These are phyloP conservation scores for Narthecium ossifragum DNA, from an alignment of 106 monocot genomes.

Conservation along the genomic window DNA sequence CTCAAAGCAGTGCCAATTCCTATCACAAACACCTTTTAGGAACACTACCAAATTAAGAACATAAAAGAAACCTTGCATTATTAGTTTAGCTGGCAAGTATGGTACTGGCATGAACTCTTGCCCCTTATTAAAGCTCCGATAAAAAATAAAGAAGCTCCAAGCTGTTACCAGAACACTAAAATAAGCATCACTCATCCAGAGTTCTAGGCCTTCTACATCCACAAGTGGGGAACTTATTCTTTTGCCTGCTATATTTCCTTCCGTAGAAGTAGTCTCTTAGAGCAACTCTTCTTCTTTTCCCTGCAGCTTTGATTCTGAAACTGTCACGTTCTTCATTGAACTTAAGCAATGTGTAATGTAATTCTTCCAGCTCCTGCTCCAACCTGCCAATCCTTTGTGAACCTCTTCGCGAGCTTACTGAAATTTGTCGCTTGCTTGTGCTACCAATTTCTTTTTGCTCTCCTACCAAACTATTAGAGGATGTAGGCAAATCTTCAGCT, in stretches of 20 bases:
- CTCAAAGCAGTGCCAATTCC: too few species aligned
- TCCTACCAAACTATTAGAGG: not conserved
- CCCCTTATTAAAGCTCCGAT: too few species aligned
- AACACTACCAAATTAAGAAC: too few species aligned
- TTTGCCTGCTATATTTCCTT: conserved; percentile 19
- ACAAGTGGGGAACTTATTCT: conserved; percentile 32
- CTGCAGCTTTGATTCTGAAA: conserved; percentile 22
- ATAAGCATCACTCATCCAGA: too few species aligned
- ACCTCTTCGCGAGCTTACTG: conserved; percentile 20
- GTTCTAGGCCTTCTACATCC: conserved; percentile 37
- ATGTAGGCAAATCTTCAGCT: conserved; percentile 20
- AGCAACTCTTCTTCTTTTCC: conserved; percentile 30
- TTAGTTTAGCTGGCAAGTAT: too few species aligned
- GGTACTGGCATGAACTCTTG: too few species aligned
- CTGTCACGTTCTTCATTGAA: conserved; percentile 40
- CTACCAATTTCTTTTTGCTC: conserved; percentile 9
- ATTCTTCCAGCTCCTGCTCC: conserved; percentile 56
- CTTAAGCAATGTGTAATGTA: conserved; percentile 42
- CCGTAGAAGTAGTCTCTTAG: conserved; percentile 60
- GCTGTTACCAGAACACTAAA: too few species aligned
- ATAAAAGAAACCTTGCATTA: too few species aligned
- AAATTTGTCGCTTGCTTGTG: conserved; percentile 25
- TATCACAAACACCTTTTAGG: too few species aligned
- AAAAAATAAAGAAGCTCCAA: too few species aligned
- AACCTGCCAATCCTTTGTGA: conserved; percentile 49